These are phyloP conservation scores for Pulveroboletus sp. DNA, from an alignment of 768 basidiomycete genomes.

Conservation along the genomic window DNA sequence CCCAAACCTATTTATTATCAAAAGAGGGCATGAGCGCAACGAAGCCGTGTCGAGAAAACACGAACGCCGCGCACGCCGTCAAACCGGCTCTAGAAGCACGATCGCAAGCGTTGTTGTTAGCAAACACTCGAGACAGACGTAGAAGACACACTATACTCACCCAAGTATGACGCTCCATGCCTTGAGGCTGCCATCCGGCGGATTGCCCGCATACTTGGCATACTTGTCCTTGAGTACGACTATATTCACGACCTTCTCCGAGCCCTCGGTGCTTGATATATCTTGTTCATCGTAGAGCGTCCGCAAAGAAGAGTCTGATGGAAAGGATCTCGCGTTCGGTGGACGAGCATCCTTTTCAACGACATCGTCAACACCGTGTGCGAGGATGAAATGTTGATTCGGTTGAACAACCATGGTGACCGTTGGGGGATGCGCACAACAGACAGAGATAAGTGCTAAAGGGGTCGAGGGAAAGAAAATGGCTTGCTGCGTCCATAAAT, in stretches of 20 bases:
- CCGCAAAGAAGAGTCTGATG: not conserved
- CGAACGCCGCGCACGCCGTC: too few relatives aligned
- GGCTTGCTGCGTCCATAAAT: not conserved
- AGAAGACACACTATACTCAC: slow-evolving; percentile 2
- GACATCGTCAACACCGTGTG: not conserved
- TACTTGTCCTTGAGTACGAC: slow-evolving; percentile 3
- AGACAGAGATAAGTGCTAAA: not conserved
- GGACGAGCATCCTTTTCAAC: not conserved
- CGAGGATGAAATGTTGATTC: not conserved
- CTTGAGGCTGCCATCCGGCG: slow-evolving; percentile 29
- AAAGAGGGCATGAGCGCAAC: too few relatives aligned
- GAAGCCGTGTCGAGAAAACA: too few relatives aligned
- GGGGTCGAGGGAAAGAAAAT: too few relatives aligned
- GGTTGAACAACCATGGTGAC: not conserved
- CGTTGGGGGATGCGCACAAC: not conserved
- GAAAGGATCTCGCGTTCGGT: not conserved
- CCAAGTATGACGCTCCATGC: slow-evolving; percentile 29
- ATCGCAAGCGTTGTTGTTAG: too few relatives aligned
- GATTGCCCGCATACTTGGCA: slow-evolving; percentile 13
- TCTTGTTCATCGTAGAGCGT: slow-evolving; percentile 9
- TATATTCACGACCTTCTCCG: slow-evolving; percentile 8
- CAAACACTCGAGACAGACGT: too few relatives aligned
- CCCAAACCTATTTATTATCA: too few relatives aligned
- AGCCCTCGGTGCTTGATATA: not conserved
- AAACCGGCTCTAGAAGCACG: too few relatives aligned